phyloP scores from a whole-genome alignment of 768 basidiomycete species.

The Hericium erinaceus region DNA sequence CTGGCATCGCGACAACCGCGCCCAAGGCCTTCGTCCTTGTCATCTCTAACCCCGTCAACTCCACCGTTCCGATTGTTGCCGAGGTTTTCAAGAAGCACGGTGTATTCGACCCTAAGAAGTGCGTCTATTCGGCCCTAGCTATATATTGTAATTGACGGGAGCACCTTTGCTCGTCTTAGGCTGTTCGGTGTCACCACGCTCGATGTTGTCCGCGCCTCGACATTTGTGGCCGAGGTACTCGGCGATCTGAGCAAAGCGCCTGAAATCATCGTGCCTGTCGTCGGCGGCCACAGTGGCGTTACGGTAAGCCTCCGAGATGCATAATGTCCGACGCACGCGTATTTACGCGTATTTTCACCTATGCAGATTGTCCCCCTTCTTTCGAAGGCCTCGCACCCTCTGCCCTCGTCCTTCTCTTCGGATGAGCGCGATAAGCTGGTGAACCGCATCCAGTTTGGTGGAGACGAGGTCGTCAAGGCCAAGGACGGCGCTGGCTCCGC shows the following conservation, averaged over 20 bases:
- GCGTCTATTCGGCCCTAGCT: constrained; percentile 9
- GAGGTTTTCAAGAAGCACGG: constrained; percentile 92
- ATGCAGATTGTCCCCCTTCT: constrained; percentile 83
- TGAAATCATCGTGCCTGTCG: constrained; percentile 73
- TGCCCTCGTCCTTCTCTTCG: constrained; percentile 47
- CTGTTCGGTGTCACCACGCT: constrained; percentile 97
- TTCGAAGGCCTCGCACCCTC: constrained; percentile 77
- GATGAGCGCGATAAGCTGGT: constrained; percentile 51
- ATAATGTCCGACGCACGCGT: neutral
- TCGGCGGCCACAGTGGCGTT: constrained; percentile 91
- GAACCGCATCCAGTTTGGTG: constrained; percentile 89
- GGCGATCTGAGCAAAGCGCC: constrained; percentile 53
- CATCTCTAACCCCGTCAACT: constrained; percentile 99
- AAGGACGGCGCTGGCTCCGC: constrained; percentile 92
- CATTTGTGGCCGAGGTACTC: constrained; percentile 79
- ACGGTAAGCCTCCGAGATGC: constrained; percentile 45
- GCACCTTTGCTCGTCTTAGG: constrained; percentile 31
- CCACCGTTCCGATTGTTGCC: constrained; percentile 93
- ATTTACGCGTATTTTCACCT: neutral
- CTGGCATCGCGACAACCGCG: constrained; percentile 70
- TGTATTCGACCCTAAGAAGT: constrained; percentile 90
- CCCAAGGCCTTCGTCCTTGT: constrained; percentile 93
- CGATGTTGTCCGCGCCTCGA: constrained; percentile 96
- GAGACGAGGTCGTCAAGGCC: constrained; percentile 97
- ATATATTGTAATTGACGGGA: neutral